Evolutionary conservation across 75 land plant species (phyloP), one percentile per base, ranked within the genome.

Genomic region (Gnetum montanum): DNA sequence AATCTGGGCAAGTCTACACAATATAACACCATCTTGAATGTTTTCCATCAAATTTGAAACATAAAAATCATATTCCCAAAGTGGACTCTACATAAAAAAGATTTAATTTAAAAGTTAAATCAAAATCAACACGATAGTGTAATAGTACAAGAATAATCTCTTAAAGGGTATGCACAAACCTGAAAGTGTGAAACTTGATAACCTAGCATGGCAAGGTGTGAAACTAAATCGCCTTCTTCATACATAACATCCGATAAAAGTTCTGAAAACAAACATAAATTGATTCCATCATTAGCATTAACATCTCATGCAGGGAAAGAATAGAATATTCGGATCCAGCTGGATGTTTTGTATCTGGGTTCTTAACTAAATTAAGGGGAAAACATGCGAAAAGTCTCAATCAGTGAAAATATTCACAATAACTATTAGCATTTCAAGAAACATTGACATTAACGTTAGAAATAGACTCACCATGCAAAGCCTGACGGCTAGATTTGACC

Each of bases 201-300:
- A n/a, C 92, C 85, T 3, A 81, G 16, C 45, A 59, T 78, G 33
- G 64, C 59, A 26, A 91, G 72, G 64, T 76, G 83, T 18, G 75
- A 61, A 60, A 83, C 59, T 16, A 83, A 70, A 62, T 86, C 84
- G 27, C 97, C 97, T 76, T 91, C 97, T 64, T 88, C 92, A 60
- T 83, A 92, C 97, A 91, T 91, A 35, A 66, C 72, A 28, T 78
- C 72, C 1, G 70, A 65, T 19, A 85, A 68, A 47, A 77, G 70
- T 46, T 76, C 84, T 81, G 61, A 34, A 38, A 40, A 43, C 6
- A 44, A 19, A 23, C 10, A 57, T 13, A n/a, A 44, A 33, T 44
- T 37, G 16, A 20, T 24, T 18, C 43, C 6, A 49, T 35, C 4
- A 33, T 52, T n/a, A 52, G 55, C 36, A 19, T 40, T 20, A 3